Conservation (phyloP, 1,284 basidiomycete genomes). For the Irpex rosettiformis region DNA sequence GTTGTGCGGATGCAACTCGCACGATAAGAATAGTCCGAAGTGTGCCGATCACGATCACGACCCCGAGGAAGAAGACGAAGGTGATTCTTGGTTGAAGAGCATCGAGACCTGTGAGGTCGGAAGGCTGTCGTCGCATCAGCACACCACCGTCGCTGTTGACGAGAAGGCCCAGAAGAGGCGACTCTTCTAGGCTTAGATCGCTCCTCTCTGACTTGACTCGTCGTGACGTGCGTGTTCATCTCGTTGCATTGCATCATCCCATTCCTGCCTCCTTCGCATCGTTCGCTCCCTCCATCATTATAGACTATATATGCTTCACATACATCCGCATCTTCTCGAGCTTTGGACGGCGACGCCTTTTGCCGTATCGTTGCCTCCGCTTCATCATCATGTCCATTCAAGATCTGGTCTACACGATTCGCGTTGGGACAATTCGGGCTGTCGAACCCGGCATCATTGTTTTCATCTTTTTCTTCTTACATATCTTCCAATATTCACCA, state of each 20-base stretch:
- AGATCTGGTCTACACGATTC: no score
- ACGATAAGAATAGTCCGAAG: slow-evolving; percentile 35
- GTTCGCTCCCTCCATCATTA: not conserved
- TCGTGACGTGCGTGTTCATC: not conserved
- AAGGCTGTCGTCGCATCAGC: slow-evolving; percentile 49
- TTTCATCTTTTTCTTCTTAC: not conserved
- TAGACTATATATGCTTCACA: not conserved
- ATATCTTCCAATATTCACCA: not conserved
- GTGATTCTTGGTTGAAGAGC: slow-evolving; percentile 75
- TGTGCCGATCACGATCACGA: slow-evolving; percentile 64
- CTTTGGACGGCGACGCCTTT: no score
- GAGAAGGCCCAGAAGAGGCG: slow-evolving; percentile 70
- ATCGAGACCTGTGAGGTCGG: slow-evolving; percentile 70
- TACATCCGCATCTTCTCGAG: not conserved
- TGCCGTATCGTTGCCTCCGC: not conserved
- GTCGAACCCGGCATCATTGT: no score
- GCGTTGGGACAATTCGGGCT: not conserved
- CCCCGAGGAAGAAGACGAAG: slow-evolving; percentile 66
- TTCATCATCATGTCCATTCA: not conserved
- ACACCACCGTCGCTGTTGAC: slow-evolving; percentile 67
- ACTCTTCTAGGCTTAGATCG: slow-evolving; percentile 51
- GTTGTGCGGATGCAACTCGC: slow-evolving; percentile 70
- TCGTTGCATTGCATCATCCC: not conserved
- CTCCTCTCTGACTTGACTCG: not conserved
- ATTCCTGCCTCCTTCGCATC: not conserved